Evolutionary conservation across 306 rosid species (phyloP).

Genomic region (Sicyos edulis): DNA sequence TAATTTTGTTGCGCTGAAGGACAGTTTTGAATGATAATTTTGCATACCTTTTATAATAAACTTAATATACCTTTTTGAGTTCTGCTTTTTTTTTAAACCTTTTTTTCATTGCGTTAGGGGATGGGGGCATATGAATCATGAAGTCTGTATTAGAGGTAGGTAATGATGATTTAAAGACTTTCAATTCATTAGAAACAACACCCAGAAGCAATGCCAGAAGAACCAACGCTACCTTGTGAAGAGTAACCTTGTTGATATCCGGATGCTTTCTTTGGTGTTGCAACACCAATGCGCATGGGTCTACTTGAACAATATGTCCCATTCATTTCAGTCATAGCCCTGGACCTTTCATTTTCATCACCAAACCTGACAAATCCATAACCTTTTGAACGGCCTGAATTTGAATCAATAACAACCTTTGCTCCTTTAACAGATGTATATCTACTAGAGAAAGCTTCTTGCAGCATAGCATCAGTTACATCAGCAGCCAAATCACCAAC

Average conservation of each 20-base stretch:
- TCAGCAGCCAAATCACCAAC: conserved; percentile 72
- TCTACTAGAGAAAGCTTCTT: conserved; percentile 54
- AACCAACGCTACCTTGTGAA: conserved; percentile 48
- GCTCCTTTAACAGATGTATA: conserved; percentile 66
- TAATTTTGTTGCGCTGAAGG: too few relatives aligned
- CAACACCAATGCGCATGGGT: conserved; percentile 67
- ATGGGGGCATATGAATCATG: too few relatives aligned
- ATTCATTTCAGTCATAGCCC: conserved; percentile 70
- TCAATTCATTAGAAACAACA: not conserved
- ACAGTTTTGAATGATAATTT: too few relatives aligned
- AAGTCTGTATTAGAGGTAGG: too few relatives aligned
- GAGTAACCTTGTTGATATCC: conserved; percentile 64
- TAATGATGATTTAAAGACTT: too few relatives aligned
- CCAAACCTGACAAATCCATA: conserved; percentile 75
- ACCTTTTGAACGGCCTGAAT: conserved; percentile 73
- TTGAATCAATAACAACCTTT: conserved; percentile 67
- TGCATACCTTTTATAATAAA: too few relatives aligned
- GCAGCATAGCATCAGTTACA: conserved; percentile 69
- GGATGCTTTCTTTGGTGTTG: conserved; percentile 68
- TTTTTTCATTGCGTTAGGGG: too few relatives aligned
- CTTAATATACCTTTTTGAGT: too few relatives aligned
- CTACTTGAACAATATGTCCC: conserved; percentile 65
- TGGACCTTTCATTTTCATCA: conserved; percentile 65
- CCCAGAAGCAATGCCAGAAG: conserved; percentile 1
- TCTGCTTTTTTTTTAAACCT: too few relatives aligned